Evolutionary conservation across 371 early-diverging fungal species (phyloP).

Genomic region (Gilbertella persicaria): DNA sequence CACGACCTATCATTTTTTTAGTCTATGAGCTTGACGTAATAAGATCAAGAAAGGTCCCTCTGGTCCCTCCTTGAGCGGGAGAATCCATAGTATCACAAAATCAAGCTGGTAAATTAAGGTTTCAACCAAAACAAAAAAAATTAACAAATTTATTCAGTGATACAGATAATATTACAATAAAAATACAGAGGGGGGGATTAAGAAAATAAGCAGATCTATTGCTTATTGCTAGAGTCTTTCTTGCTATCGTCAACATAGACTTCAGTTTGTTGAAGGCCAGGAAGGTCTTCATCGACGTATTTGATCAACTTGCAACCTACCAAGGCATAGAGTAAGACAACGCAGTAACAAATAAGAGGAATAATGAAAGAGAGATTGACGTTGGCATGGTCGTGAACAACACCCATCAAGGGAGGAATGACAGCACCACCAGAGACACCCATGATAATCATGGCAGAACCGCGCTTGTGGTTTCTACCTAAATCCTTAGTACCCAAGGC

Average conservation of each 20-base stretch:
- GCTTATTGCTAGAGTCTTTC: too few relatives aligned
- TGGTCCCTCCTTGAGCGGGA: too few relatives aligned
- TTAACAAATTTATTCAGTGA: too few relatives aligned
- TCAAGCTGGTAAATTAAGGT: too few relatives aligned
- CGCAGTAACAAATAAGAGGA: conserved; percentile 31
- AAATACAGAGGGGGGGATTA: too few relatives aligned
- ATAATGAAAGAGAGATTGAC: conserved; percentile 41
- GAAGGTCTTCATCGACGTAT: conserved; percentile 37
- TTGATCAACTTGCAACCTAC: conserved; percentile 35
- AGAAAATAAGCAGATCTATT: too few relatives aligned
- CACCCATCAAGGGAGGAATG: conserved; percentile 44
- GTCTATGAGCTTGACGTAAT: too few relatives aligned
- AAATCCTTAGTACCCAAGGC: conserved; percentile 44
- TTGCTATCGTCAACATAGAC: background rate
- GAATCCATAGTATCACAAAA: too few relatives aligned
- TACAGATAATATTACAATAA: too few relatives aligned
- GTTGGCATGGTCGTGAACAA: conserved; percentile 31
- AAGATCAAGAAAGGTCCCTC: too few relatives aligned
- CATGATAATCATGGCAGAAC: conserved; percentile 42
- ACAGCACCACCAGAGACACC: conserved; percentile 50
- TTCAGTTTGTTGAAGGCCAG: background rate
- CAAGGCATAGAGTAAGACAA: conserved; percentile 37
- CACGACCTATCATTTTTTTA: too few relatives aligned
- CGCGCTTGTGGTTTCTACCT: conserved; percentile 49
- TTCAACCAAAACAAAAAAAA: too few relatives aligned